A percentile compares a stretch with the other conserved stretches of the same genome.
Evolutionary conservation across 139 green algal genomes (phyloP).

Genomic region (Chlamydomonas incerta): DNA sequence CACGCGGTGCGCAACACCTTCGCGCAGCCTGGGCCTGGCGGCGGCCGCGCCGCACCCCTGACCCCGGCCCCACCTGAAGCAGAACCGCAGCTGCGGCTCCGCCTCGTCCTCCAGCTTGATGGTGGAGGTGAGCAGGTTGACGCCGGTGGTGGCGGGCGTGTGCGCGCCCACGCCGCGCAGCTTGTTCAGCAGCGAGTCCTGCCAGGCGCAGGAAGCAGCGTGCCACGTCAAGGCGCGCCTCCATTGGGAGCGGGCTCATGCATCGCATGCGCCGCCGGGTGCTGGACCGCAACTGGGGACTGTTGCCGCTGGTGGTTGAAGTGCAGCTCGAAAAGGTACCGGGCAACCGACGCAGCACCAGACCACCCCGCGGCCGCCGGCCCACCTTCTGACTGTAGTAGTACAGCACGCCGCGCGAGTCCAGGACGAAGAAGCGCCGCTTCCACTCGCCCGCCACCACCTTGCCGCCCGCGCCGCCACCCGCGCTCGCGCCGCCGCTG

Average conservation of each 20-base stretch:
- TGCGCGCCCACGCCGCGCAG: constrained; percentile 12
- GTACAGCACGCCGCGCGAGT: constrained; percentile 79
- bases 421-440: constrained; percentile 92
- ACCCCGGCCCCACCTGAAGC: constrained; percentile 66
- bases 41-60: no score
- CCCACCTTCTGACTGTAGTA: constrained; percentile 83
- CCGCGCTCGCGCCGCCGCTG: constrained; percentile 20
- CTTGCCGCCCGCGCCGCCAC: constrained; percentile 37
- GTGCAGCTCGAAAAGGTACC: no score
- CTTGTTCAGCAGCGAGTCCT: constrained; percentile 46
- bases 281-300: background rate
- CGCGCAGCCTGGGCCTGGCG: no score
- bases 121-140: constrained; percentile 89
- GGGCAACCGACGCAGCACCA: no score
- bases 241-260: no score
- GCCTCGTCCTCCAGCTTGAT: constrained; percentile 90
- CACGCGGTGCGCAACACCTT: no score
- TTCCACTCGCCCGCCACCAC: constrained; percentile 77
- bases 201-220: no score
- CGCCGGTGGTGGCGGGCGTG: constrained; percentile 69
- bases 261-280: no score
- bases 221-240: no score
- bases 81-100: constrained; percentile 63
- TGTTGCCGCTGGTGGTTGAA: no score
- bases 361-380: no score